These are phyloP conservation scores for Deuterostichococcus epilithicus DNA, from an alignment of 139 green algal species.

Conservation along the genomic window DNA sequence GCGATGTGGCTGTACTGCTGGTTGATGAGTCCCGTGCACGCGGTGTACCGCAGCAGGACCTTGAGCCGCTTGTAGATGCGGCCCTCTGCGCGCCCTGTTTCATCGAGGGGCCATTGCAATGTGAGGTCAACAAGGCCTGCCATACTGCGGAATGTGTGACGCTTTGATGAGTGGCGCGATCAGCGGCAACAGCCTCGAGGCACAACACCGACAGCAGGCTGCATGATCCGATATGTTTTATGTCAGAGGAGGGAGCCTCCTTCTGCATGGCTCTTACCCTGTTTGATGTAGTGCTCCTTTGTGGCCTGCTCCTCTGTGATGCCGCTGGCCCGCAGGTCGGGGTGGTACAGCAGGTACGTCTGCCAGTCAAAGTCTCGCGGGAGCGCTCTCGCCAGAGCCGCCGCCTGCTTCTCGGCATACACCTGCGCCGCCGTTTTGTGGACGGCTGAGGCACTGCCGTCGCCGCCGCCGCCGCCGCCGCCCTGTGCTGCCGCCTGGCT, in stretches of 20 bases:
- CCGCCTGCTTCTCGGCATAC: neutral
- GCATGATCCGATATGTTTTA: too few relatives aligned
- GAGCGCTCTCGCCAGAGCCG: neutral
- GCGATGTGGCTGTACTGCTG: slow-evolving; percentile 71
- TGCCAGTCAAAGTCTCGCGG: slow-evolving; percentile 49
- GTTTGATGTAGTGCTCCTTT: slow-evolving; percentile 41
- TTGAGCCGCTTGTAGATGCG: slow-evolving; percentile 37
- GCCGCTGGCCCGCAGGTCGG: slow-evolving; percentile 34
- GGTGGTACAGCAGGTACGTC: slow-evolving; percentile 54
- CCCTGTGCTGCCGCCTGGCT: neutral
- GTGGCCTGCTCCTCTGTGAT: slow-evolving; percentile 29
- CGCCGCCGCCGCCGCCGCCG: too few relatives aligned
- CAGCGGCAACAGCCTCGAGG: too few relatives aligned
- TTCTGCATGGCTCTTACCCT: neutral
- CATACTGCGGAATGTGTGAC: too few relatives aligned
- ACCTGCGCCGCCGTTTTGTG: neutral
- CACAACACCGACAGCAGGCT: too few relatives aligned
- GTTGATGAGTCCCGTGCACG: slow-evolving; percentile 70
- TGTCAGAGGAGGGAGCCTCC: too few relatives aligned
- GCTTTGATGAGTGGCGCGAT: too few relatives aligned
- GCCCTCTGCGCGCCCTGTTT: slow-evolving; percentile 31
- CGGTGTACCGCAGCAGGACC: slow-evolving; percentile 63
- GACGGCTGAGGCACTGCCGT: too few relatives aligned
- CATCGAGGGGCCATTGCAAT: too few relatives aligned
- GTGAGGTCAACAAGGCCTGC: too few relatives aligned